Evolutionary conservation across 2,329 filamentous ascomycete species (phyloP).

Genomic region (Xylariaceae sp.): DNA sequence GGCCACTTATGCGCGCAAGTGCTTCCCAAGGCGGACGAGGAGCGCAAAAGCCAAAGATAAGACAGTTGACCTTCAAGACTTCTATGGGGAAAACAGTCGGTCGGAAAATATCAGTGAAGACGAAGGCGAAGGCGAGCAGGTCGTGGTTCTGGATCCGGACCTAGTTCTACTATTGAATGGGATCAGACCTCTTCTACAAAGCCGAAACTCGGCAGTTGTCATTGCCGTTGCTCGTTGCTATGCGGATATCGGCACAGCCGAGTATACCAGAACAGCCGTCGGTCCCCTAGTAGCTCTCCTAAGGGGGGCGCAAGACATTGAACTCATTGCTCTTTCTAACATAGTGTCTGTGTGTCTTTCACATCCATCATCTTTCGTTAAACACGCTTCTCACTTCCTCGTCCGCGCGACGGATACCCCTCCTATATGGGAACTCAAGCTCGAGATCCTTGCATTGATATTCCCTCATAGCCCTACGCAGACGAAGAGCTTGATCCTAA

Average conservation of each 20-base stretch:
- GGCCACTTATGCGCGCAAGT: slow-evolving; percentile 78
- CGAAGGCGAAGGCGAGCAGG: slow-evolving; percentile 47
- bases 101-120: slow-evolving; percentile 41
- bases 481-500: slow-evolving; percentile 80
- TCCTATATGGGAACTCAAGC: slow-evolving; percentile 83
- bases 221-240: slow-evolving; percentile 83
- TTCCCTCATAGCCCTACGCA: slow-evolving; percentile 77
- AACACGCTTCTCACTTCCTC: slow-evolving; percentile 85
- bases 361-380: slow-evolving; percentile 75
- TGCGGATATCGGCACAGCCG: slow-evolving; percentile 73
- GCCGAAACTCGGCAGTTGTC: slow-evolving; percentile 88
- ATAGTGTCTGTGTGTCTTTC: slow-evolving; percentile 87
- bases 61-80: slow-evolving; percentile 57
- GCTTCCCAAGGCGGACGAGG: slow-evolving; percentile 71
- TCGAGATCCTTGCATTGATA: slow-evolving; percentile 85
- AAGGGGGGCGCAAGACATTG: slow-evolving; percentile 78
- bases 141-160: slow-evolving; percentile 71
- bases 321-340: slow-evolving; percentile 87
- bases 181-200: slow-evolving; percentile 82
- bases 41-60: slow-evolving; percentile 43
- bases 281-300: slow-evolving; percentile 84
- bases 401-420: slow-evolving; percentile 74
- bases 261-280: slow-evolving; percentile 70
- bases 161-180: slow-evolving; percentile 74
- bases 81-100: slow-evolving; percentile 80